phyloP scores from a whole-genome alignment of 108 stramenopile genomes.

The Aurantiochytrium sp. region DNA sequence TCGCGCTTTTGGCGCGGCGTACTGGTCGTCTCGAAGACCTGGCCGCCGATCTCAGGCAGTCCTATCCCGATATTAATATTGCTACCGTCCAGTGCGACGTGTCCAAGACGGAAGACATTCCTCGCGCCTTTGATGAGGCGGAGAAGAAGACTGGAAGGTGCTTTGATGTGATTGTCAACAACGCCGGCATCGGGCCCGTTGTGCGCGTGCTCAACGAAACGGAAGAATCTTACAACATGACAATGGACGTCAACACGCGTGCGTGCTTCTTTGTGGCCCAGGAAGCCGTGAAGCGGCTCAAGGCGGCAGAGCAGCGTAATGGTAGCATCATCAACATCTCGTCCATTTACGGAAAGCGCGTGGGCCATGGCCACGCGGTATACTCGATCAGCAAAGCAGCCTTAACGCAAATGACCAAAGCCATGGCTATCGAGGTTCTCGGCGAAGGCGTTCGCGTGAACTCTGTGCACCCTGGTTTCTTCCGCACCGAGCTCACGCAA shows the following conservation, averaged over 20 bases:
- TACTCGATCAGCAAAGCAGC: constrained; percentile 18
- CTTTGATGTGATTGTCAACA: constrained; percentile 8
- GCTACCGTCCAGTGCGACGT: not conserved
- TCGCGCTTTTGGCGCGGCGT: not conserved
- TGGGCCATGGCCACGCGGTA: not conserved
- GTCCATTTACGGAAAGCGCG: not conserved
- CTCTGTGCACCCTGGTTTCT: constrained; percentile 1
- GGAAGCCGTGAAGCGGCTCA: not conserved
- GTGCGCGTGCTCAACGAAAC: not conserved
- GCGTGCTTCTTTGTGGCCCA: not conserved
- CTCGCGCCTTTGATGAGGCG: not conserved
- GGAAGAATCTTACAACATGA: not conserved
- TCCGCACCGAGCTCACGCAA: not conserved
- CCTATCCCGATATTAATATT: not conserved
- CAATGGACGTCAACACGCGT: not conserved
- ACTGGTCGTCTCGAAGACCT: not conserved
- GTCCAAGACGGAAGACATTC: not conserved
- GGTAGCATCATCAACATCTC: not conserved
- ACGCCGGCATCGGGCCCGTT: not conserved
- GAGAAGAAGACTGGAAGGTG: not conserved
- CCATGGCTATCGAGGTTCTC: not conserved
- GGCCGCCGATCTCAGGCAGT: not conserved
- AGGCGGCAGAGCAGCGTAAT: not conserved
- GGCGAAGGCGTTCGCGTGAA: not conserved
- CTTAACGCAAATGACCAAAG: not conserved